phyloP scores from a whole-genome alignment of 208 protist species.

The Angomonas deanei region DNA sequence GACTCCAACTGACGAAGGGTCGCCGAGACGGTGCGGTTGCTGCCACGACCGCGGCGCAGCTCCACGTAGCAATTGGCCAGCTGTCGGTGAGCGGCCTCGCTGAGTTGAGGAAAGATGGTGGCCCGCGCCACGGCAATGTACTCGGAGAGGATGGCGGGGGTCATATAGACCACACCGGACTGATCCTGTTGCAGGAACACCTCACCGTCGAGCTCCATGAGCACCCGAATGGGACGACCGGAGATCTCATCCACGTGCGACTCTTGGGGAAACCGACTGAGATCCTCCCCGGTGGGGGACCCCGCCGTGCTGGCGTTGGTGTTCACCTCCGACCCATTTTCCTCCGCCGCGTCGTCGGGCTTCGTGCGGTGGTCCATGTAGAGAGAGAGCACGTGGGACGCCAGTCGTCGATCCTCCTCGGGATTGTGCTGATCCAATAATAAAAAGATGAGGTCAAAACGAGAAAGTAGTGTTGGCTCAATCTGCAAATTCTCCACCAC shows the following conservation, averaged over 20 bases:
- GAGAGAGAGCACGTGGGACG: constrained; percentile 95
- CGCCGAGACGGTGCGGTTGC: constrained; percentile 93
- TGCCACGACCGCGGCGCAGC: constrained; percentile 82
- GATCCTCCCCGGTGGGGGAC: constrained; percentile 9
- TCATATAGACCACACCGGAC: constrained; percentile 62
- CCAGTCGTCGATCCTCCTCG: constrained; percentile 90
- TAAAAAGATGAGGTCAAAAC: constrained; percentile 98
- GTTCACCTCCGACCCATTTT: constrained; percentile 2
- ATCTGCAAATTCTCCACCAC: constrained; percentile 98
- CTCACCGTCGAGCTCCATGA: constrained; percentile 68
- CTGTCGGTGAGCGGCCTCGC: constrained; percentile 79
- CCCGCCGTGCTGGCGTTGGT: not conserved
- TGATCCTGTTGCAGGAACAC: constrained; percentile 55
- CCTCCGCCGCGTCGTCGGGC: not conserved
- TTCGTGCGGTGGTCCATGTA: constrained; percentile 83
- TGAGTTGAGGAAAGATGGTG: constrained; percentile 79
- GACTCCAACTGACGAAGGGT: constrained; percentile 98
- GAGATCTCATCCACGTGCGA: constrained; percentile 20
- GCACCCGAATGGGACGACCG: constrained; percentile 33
- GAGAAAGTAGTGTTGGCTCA: constrained; percentile 97
- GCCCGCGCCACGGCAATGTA: constrained; percentile 92
- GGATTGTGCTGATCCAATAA: constrained; percentile 95
- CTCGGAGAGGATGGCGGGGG: constrained; percentile 73
- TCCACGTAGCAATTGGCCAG: constrained; percentile 94
- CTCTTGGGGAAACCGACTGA: not conserved